Base-by-base conservation (phyloP, 2,329 filamentous ascomycete genomes). In the Fusarium compactum region DNA sequence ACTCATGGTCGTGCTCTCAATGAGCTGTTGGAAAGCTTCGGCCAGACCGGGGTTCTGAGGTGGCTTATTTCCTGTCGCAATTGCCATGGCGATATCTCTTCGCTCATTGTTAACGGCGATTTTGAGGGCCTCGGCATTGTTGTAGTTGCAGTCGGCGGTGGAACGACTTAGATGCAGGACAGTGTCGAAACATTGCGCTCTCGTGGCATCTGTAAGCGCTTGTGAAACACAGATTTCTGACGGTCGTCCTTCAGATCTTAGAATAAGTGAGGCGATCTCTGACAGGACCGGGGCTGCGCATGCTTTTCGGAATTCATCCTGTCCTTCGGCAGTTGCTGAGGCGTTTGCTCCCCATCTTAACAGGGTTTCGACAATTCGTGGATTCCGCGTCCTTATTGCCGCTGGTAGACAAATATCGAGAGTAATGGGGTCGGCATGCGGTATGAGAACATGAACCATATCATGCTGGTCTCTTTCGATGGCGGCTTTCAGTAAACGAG, bases 1-100 rank as follows among this genome's bases (percentile, higher is more conserved):
- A 8, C 81, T 81, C 20, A 87, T 80, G 4, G 82, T 82, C 3
- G 82, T 74, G 51, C 85, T 82, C 3, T 80, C 75, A 62, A 86
- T 82, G 3, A 89, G 77, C 8, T 81, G 74, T 3, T 79, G 78
- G 43, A 90, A 87, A 14, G 86, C 85, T 25, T 84, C 82, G 57
- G 86, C 83, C 5, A 90, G 76, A 0, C 82, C 81, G 0, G 80
- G 79, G 3, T 81, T 80, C 18, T 82, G 80, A 2, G 88, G 88
- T 2, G 87, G 86, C 25, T 80, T 83, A 53, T 81, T 81, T 15
- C 86, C 87, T 53, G 85, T 84, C 16, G 88, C 74, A 22, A 90
- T 83, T 8, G 87, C 86, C 29, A 89, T 79, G 0, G 81, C 84
- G 43, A 90, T 83, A 67, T 90, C 87, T 54, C 84, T 80, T 15